Conservation (phyloP, 768 basidiomycete species). For the Lentinula guzmanii region DNA sequence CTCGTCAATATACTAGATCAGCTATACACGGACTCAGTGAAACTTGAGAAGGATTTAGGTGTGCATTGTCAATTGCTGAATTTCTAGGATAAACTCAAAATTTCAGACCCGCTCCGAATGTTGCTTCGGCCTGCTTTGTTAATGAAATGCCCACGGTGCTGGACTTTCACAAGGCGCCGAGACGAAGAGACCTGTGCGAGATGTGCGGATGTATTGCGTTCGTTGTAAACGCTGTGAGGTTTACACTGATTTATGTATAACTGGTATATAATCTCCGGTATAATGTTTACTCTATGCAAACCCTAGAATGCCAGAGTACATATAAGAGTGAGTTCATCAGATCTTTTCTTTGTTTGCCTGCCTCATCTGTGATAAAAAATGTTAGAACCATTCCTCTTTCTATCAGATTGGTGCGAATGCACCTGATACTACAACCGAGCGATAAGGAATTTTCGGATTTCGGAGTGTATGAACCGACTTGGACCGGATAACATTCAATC, state of each 20-base stretch:
- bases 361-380: no score
- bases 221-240: background rate
- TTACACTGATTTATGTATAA: no score
- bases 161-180: conserved; percentile 61
- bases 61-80: background rate
- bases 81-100: conserved; percentile 6
- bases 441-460: background rate
- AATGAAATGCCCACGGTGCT: conserved; percentile 87
- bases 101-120: conserved; percentile 32
- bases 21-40: conserved; percentile 39
- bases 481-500: background rate
- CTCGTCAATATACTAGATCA: conserved; percentile 32
- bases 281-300: no score
- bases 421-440: no score
- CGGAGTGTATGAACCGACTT: background rate
- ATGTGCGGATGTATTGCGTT: conserved; percentile 32
- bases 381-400: no score
- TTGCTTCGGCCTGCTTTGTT: conserved; percentile 54
- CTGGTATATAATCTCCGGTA: no score
- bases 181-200: conserved; percentile 57
- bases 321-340: no score
- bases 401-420: no score
- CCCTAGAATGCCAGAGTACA: no score
- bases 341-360: no score
- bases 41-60: conserved; percentile 38